phyloP scores from a whole-genome alignment of 306 rosid species.

The Medicago arabica region DNA sequence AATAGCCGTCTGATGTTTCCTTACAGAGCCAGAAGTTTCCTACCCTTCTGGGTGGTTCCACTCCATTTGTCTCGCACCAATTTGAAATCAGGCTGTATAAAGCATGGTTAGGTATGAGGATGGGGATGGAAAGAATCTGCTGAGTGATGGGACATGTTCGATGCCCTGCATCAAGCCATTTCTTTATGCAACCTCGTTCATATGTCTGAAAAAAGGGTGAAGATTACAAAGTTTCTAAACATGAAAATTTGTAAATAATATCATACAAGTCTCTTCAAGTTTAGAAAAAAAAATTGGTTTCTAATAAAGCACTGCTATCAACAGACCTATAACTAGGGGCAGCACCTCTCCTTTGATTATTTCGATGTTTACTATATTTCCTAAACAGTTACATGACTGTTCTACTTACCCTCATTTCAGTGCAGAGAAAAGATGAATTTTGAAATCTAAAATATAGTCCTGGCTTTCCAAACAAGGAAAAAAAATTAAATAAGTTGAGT shows the following conservation, averaged over 20 bases:
- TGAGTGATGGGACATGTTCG: constrained; percentile 87
- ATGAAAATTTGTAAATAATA: neutral
- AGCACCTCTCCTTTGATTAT: neutral
- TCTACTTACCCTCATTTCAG: neutral
- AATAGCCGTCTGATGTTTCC: constrained; percentile 57
- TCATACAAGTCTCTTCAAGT: neutral
- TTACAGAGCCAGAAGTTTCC: constrained; percentile 54
- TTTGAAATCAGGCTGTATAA: constrained; percentile 76
- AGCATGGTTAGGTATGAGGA: constrained; percentile 80
- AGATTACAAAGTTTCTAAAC: constrained; percentile 33
- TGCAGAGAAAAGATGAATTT: neutral
- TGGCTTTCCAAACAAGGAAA: neutral
- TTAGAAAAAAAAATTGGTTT: neutral
- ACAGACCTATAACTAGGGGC: neutral
- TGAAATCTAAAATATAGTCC: no score
- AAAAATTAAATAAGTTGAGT: neutral
- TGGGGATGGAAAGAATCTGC: constrained; percentile 63
- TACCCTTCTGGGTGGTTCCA: constrained; percentile 72
- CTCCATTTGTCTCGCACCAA: constrained; percentile 86
- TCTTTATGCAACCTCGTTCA: constrained; percentile 83
- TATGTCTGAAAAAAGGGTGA: constrained; percentile 68
- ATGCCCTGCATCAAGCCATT: constrained; percentile 90
- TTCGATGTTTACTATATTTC: neutral
- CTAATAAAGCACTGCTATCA: neutral
- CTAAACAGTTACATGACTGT: neutral